Evolutionary conservation across 208 protist genomes (phyloP).

Genomic region (Perkinsela sp.): DNA sequence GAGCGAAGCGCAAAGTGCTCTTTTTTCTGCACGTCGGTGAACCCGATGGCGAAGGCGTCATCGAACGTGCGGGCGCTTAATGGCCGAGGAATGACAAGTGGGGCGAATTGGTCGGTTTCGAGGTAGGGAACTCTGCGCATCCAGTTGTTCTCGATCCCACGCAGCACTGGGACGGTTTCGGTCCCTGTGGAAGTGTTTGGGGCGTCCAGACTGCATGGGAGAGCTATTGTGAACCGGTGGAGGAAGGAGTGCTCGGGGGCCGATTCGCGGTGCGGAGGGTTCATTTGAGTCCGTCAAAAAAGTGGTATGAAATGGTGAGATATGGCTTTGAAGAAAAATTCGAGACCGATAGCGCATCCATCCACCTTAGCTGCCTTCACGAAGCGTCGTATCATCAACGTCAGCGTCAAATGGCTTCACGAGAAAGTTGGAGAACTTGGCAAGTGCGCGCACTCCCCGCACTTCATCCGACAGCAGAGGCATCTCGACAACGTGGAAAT

Average conservation of each 20-base stretch:
- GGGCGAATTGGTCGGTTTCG: not conserved
- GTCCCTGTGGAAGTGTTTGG: not conserved
- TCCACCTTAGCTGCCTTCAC: not conserved
- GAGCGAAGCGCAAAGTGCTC: not conserved
- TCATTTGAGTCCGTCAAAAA: too few relatives aligned
- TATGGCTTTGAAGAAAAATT: too few relatives aligned
- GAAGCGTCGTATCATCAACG: conserved; percentile 8
- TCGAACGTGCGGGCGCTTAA: not conserved
- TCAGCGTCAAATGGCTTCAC: conserved; percentile 21
- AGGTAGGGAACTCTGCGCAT: not conserved
- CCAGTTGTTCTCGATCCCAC: not conserved
- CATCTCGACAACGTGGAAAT: conserved; percentile 71
- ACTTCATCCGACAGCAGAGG: conserved; percentile 69
- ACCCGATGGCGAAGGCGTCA: not conserved
- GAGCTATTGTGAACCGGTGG: not conserved
- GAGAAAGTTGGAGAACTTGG: conserved; percentile 33
- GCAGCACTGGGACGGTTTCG: not conserved
- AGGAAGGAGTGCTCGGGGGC: not conserved
- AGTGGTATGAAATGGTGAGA: too few relatives aligned
- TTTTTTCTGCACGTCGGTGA: not conserved
- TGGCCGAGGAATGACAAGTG: not conserved
- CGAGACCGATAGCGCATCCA: too few relatives aligned
- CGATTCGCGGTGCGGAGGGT: too few relatives aligned
- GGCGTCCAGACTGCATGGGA: not conserved
- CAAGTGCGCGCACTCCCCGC: conserved; percentile 30